phyloP scores from a whole-genome alignment of 2,329 filamentous ascomycete species.

The Sclerotinia subarctica region DNA sequence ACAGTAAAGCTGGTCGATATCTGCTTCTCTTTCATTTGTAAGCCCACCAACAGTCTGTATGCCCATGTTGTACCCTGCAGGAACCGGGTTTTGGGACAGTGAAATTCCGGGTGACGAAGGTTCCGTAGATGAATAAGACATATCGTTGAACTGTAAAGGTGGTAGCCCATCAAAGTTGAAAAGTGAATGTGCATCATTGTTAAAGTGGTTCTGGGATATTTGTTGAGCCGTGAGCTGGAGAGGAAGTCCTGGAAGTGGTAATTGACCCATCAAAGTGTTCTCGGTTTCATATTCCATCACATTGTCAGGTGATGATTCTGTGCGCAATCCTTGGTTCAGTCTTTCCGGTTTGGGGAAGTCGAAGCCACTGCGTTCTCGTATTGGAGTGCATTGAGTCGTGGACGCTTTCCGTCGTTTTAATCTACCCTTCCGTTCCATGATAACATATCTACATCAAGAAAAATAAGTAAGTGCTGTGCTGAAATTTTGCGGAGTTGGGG shows the following conservation, averaged over 20 bases:
- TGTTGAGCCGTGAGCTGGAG: slow-evolving; percentile 1
- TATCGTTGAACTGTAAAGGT: slow-evolving; percentile 11
- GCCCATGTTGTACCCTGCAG: slow-evolving; percentile 7
- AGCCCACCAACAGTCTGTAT: slow-evolving; percentile 1
- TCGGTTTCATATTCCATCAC: slow-evolving; percentile 3
- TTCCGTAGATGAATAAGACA: slow-evolving; percentile 13
- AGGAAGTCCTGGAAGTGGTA: slow-evolving; percentile 5
- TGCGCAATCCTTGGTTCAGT: slow-evolving; percentile 8
- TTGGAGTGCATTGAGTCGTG: neutral
- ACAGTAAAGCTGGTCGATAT: slow-evolving; percentile 14
- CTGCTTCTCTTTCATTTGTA: neutral
- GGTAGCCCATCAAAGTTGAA: slow-evolving; percentile 16
- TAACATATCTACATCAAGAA: slow-evolving; percentile 13
- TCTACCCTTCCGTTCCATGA: slow-evolving; percentile 14
- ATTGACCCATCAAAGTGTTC: slow-evolving; percentile 11
- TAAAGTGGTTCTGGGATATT: slow-evolving; percentile 5
- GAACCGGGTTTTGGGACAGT: slow-evolving; percentile 1
- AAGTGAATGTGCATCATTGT: slow-evolving; percentile 1
- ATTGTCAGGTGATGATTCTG: slow-evolving; percentile 14
- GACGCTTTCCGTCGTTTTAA: slow-evolving; percentile 12
- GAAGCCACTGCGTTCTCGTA: slow-evolving; percentile 3
- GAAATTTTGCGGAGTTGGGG: neutral
- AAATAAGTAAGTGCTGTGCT: slow-evolving; percentile 7
- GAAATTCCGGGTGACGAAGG: slow-evolving; percentile 14
- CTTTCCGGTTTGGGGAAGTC: neutral